Percentiles rank a stretch among this genome's conserved stretches.
phyloP scores from a whole-genome alignment of 1,139 yeast species.

The Pichia sp. region DNA sequence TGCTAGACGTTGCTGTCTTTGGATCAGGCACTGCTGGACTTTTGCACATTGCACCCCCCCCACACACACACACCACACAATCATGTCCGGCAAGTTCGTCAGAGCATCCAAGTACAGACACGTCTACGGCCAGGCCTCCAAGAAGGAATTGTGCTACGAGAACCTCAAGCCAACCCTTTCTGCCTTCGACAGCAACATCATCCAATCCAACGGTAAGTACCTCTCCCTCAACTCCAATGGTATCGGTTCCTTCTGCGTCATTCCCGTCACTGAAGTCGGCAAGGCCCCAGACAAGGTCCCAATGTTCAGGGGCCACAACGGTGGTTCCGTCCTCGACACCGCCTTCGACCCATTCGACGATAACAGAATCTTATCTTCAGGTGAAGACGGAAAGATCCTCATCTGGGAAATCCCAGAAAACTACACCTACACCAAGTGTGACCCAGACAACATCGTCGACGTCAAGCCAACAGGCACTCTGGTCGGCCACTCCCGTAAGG shows the following conservation, averaged over 20 bases:
- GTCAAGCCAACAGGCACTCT: conserved; percentile 64
- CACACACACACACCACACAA: background rate
- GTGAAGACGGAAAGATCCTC: conserved; percentile 89
- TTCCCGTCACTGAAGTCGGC: conserved; percentile 86
- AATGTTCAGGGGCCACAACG: conserved; percentile 92
- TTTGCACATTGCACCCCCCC: background rate
- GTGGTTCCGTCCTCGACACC: conserved; percentile 93
- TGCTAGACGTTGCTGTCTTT: too few relatives aligned
- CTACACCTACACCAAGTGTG: conserved; percentile 65
- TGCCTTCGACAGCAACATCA: conserved; percentile 94
- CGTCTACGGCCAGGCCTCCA: conserved; percentile 89
- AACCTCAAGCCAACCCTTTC: conserved; percentile 82
- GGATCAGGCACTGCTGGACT: too few relatives aligned
- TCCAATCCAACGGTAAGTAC: conserved; percentile 82
- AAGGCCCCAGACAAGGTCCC: conserved; percentile 94
- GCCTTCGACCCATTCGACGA: conserved; percentile 91
- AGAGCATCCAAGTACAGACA: conserved; percentile 97
- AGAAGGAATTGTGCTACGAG: conserved; percentile 86
- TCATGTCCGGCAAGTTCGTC: conserved; percentile 78
- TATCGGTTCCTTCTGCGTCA: conserved; percentile 95
- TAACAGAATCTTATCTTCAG: conserved; percentile 72
- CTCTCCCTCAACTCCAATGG: conserved; percentile 88
- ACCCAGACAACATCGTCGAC: conserved; percentile 65
- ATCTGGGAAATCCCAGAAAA: conserved; percentile 86
- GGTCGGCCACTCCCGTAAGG: conserved; percentile 88